These are phyloP conservation scores for Hypoxylon sp. DNA, from an alignment of 2,329 filamentous ascomycete species.

Conservation along the genomic window DNA sequence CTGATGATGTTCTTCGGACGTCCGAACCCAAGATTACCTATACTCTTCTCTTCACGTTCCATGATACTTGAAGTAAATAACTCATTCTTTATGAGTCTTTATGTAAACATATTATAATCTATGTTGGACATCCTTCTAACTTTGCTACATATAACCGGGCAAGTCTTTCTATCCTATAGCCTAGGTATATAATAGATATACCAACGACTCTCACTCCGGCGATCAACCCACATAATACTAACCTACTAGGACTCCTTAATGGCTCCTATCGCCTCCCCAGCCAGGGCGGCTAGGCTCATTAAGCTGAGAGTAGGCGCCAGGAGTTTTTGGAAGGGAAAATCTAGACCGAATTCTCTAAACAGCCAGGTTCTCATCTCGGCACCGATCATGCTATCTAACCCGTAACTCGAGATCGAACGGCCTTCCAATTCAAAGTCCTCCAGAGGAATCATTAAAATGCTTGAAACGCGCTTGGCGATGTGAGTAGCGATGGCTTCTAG, in stretches of 20 bases:
- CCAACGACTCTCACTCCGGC: background rate
- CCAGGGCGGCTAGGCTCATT: background rate
- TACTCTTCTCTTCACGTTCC: background rate
- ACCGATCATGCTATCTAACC: constrained; percentile 58
- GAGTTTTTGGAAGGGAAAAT: constrained; percentile 59
- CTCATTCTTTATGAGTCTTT: background rate
- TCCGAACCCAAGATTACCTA: background rate
- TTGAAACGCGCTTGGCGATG: constrained; percentile 45
- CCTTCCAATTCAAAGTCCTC: constrained; percentile 45
- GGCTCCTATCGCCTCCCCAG: background rate
- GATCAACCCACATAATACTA: background rate
- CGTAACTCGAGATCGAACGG: constrained; percentile 53
- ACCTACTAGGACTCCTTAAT: background rate
- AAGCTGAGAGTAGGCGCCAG: constrained; percentile 50
- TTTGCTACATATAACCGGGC: too few relatives aligned
- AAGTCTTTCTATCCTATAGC: background rate
- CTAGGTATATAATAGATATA: background rate
- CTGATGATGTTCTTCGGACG: background rate
- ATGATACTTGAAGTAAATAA: background rate
- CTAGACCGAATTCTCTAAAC: constrained; percentile 56
- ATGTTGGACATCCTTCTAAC: background rate
- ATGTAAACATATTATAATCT: background rate
- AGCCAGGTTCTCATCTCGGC: constrained; percentile 57
- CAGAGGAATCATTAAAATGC: constrained; percentile 47
- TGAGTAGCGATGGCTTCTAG: constrained; percentile 34